Evolutionary conservation across 495 filamentous ascomycete genomes (phyloP), one percentile per base, ranked within the genome.

Genomic region (Daldinia loculata): DNA sequence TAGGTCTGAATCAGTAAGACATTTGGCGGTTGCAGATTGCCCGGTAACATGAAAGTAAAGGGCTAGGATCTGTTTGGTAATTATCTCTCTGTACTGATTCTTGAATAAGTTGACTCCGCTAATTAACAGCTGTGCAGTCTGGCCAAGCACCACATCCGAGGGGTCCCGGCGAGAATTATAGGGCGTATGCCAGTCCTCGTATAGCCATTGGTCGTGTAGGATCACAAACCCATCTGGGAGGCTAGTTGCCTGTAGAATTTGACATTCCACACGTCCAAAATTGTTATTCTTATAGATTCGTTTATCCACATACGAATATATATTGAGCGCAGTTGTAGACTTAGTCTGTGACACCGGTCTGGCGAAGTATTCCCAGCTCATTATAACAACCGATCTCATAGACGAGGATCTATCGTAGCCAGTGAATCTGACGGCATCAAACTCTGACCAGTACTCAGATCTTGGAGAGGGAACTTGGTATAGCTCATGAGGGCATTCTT

Each of bases 211-310:
- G 30, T 56, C 53, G 12, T 56, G 29, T 36, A 19, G 27, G 7
- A 56, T 38, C 8, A 56, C 53, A 19, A 30, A 56, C 53, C 30
- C 26, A 22, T 56, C 38, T 29, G 53, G 53, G 9, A 56, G 53
- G 15, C 26, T 56, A 2, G 15, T 36, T 2, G 53, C 30, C 30
- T 56, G 53, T 22, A 30, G 1, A 4, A 56, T 29, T 12, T 56
- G 53, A 6, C 17, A 30, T 22, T n/a, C 30, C 7, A 30, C 14
- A 36, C 6, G 53, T 3, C 53, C 30, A 14, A 29, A 2, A 12
- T 12, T 7, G 15, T 19, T 24, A 7, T 6, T 36, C 24, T 30
- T 56, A 12, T 17, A 56, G 8, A 56, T n/a, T 11, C 53, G 29
- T 6, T 56, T 56, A 56, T 56, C 53, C 4, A 36, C 6, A 6